Evolutionary conservation across 768 basidiomycete species (phyloP), one percentile per base, ranked within the genome.

Genomic region (Rhodotorula sphaerocarpa): DNA sequence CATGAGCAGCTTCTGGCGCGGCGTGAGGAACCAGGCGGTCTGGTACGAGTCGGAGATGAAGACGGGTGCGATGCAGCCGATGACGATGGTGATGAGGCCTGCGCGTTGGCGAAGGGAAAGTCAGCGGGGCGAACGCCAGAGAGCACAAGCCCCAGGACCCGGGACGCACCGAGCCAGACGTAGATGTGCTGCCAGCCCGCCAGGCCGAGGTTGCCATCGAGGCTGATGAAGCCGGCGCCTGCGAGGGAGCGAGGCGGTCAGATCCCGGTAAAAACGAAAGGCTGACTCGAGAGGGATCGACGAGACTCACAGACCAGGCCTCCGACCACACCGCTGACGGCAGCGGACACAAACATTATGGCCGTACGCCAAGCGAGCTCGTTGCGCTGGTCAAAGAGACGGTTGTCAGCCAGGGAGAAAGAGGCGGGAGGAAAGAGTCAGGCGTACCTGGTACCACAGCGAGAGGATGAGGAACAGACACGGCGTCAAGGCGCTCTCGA

Each of bases 271-370:
- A 23, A 23, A 43, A 20, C n/a, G n/a, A n/a, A n/a, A n/a, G n/a
- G n/a, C n/a, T n/a, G n/a, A n/a, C n/a, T n/a, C n/a, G n/a, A n/a
- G n/a, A n/a, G n/a, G n/a, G n/a, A n/a, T n/a, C n/a, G n/a, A n/a
- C n/a, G n/a, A n/a, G 21, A 23, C 42, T 9, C 42, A 43, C 42
- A 15, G 21, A 43, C 21, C 14, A 43, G 42, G 21, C 42, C 42
- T 15, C 42, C 42, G 21, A 43, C 42, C 7, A 43, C 42, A 20
- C 42, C 20, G 50, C 47, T 25, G 20, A 57, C 28, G 11, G 69
- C 69, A 0, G 69, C 63, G 10, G 63, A 57, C 31, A 70, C 66
- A 47, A 70, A 70, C 41, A 70, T 58, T 65, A 63, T 67, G 23
- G 48, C 43, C 25, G 61, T 62, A 5, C 66, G 36, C 18, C 47